Evolutionary conservation across 192 early-diverging fungal genomes (phyloP), one percentile per base, ranked within the genome.

Genomic region (Entomortierella lignicola): DNA sequence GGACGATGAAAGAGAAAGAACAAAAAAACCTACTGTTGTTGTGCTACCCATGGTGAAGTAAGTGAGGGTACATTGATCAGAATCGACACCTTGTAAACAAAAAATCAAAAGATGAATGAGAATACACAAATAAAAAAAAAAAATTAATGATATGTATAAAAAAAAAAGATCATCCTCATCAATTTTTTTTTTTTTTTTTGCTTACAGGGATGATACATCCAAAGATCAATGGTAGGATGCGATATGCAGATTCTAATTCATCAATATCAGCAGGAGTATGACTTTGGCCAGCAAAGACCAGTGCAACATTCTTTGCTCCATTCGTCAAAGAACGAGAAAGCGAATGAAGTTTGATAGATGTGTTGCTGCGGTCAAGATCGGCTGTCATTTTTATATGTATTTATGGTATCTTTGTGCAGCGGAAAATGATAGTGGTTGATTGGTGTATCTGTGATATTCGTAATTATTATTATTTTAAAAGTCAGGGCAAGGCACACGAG

Each of bases 141-240:
- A 37, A 10, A 37, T 37, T 10, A 37, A n/a, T n/a, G n/a, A n/a
- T n/a, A n/a, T n/a, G n/a, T n/a, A 42, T 25, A 50, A 62, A 31
- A 21, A 51, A 23, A 12, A 30, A 37, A 37, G 34, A 37, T 37
- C 34, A 37, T 37, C 10, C 34, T 37, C 34, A 10, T 10, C 34
- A 7, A 4, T 37, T 37, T 37, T 37, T 37, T 37, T 47, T 4
- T 47, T 20, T 42, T 42, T 42, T 50, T 2, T 12, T 42, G 56
- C 73, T 61, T 77, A 77, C 73, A n/a, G 73, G 73, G 11, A 77
- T 55, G 23, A 69, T 77, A 30, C 73, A 77, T 13, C 73, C 73
- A 27, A 77, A 63, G 21, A 77, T 47, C 25, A 77, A 29, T 8
- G 73, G 73, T 20, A 77, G 39, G 13, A 69, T n/a, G 2, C 73